Base-by-base conservation (phyloP, 805 yeast genomes). In the Metschnikowia koreensis region DNA sequence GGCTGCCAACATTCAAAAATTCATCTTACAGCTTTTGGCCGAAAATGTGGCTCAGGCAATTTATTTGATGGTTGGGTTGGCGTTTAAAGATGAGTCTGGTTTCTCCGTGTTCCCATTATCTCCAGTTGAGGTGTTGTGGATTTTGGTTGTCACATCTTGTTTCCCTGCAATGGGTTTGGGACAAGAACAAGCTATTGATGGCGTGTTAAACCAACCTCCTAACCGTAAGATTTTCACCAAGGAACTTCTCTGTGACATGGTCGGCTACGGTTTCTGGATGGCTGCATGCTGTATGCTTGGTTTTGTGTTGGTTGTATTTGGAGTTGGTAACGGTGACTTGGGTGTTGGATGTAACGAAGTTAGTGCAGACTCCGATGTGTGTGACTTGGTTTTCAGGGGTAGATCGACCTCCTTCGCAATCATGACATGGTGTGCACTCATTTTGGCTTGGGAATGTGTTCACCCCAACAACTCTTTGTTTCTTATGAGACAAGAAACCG, bases 61-160 rank as follows among this genome's bases (percentile, higher is more conserved):
- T 81, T 66, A 69, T 74, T 82, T 70, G 84, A 87, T 70, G 81
- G 75, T 87, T 60, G 94, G 93, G 42, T 76, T 87, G 48, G 89
- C 83, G 2, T 87, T 87, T 66, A 79, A 81, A 56, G 94, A 86
- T 62, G 59, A 68, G 0, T 70, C 79, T 38, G 84, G 81, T 2
- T 75, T 74, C 51, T 88, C 96, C 5, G 96, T 90, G 6, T 89
- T 89, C 73, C 92, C 93, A 45, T 75, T 87, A 52, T 80, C 89
- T 47, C 63, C 76, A 75, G 62, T 59, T 34, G 62, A 59, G 38
- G 62, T 59, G 8, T 58, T 59, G 54, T 59, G 62, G 62, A 56
- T 59, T 38, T 52, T 59, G 51, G 62, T 59, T n/a, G 55, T 59
- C 28, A 59, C 62, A 1, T 58, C 61, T 6, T 59, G 62, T 44